These are phyloP conservation scores for Corymbia citriodora DNA, from an alignment of 441 rosid species.

Conservation along the genomic window DNA sequence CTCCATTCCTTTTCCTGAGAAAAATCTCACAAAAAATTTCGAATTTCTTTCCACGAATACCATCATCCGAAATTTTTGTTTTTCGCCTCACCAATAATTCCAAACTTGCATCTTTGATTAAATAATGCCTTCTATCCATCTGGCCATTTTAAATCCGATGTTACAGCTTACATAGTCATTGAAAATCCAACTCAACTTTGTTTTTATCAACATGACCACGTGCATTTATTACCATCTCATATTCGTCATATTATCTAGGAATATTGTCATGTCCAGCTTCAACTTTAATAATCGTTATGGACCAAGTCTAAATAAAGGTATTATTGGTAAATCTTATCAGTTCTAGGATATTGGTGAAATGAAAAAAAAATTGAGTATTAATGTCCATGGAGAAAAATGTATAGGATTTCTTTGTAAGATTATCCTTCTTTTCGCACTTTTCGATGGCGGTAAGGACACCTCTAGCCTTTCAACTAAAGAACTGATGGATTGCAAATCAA, in stretches of 20 bases:
- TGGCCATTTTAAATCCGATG: not conserved
- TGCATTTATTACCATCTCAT: not conserved
- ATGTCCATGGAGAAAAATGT: not conserved
- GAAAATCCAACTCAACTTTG: not conserved
- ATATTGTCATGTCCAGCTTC: not conserved
- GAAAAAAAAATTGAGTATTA: not conserved
- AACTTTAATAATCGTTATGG: not conserved
- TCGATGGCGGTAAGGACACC: too few species aligned
- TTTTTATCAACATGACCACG: too few species aligned
- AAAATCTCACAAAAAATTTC: not conserved
- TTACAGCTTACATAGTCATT: not conserved
- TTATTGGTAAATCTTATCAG: not conserved
- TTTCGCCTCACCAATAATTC: not conserved
- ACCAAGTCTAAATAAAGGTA: fast-evolving
- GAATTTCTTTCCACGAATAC: not conserved
- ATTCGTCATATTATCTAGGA: not conserved
- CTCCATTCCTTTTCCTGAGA: not conserved
- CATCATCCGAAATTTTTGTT: not conserved
- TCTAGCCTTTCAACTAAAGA: not conserved
- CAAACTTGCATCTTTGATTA: not conserved
- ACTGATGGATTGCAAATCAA: not conserved
- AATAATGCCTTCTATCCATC: not conserved
- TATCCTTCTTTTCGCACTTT: not conserved
- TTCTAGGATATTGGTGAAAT: not conserved
- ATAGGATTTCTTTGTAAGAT: not conserved